phyloP scores from a whole-genome alignment of 495 filamentous ascomycete genomes.

The Viridothelium virens region DNA sequence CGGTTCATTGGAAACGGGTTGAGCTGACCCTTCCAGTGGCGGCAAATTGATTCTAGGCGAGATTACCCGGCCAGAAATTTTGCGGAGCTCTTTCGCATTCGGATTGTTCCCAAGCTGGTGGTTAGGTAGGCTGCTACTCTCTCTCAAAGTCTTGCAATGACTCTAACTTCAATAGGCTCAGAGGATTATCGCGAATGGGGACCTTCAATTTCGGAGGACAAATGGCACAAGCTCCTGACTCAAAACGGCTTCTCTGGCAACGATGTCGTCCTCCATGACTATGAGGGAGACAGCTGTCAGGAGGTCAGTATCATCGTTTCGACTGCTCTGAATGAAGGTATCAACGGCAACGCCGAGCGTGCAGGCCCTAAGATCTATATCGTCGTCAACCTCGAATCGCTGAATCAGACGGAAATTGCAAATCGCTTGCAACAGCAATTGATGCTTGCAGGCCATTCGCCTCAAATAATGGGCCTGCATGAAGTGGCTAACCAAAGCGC shows the following conservation, averaged over 20 bases:
- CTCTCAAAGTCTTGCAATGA: too few relatives aligned
- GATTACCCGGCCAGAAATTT: background rate
- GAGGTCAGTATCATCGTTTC: background rate
- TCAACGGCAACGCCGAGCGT: background rate
- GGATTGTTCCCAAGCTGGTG: constrained; percentile 14
- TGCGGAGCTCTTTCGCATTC: background rate
- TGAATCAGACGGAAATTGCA: background rate
- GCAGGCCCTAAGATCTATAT: background rate
- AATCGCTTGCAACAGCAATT: background rate
- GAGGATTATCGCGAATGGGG: background rate
- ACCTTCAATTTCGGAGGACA: background rate
- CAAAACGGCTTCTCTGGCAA: background rate
- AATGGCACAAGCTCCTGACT: background rate
- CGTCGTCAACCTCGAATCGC: background rate
- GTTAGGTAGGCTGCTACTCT: background rate
- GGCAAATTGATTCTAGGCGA: background rate
- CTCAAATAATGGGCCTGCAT: too few relatives aligned
- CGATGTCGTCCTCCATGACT: background rate
- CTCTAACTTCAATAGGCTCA: background rate
- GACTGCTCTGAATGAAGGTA: background rate
- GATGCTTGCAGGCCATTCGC: background rate
- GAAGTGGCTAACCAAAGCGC: too few relatives aligned
- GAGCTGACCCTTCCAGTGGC: too few relatives aligned
- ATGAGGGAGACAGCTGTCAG: background rate
- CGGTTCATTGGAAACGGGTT: background rate